Evolutionary conservation across 2,329 filamentous ascomycete species (phyloP), one percentile per base, ranked within the genome.

Genomic region (Dactylellina leptospora): DNA sequence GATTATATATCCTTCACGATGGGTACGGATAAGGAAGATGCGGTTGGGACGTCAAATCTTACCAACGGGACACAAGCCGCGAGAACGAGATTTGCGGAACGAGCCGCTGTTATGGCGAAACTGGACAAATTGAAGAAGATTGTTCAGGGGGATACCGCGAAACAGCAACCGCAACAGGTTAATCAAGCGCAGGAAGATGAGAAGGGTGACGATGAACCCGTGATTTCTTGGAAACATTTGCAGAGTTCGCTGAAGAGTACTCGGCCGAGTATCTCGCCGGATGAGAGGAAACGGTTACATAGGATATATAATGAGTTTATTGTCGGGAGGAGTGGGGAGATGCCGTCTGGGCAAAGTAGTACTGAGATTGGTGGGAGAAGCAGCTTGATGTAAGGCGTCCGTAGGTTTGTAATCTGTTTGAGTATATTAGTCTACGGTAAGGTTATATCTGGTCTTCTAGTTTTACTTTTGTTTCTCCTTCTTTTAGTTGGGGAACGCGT

Each of bases 241-340:
- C 84, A 88, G 78, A 89, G 88, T 76, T 90, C 90, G 38, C 83
- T 99, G 63, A 85, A 85, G 20, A 88, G 82, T 51, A 97, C 93
- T 3, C 84, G 93, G 75, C 86, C 91, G 20, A 96, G 91, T 79
- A 96, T 97, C 75, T 91, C 90, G 78, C 82, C 83, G 2, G 86
- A 92, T 70, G 95, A 99, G 81, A 85, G 88, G 76, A 84, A 82
- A 73, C 83, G 93, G 70, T 80, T 99, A 75, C 84, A 86, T 77
- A 86, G 86, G 40, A 97, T 99, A 73, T 99, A 99, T 79, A 84
- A 85, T 13, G 95, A 99, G 81, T 99, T 99, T 82, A 88, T 97
- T 0, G 90, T 91, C 2, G 93, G 92, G 0, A 85, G 95, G 76
- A 96, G 93, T 79, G 95, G 95, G 5, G 93, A 97, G 82, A 92